These are phyloP conservation scores for Ilex paraguariensis DNA, from an alignment of 305 asterid genomes.

Conservation along the genomic window DNA sequence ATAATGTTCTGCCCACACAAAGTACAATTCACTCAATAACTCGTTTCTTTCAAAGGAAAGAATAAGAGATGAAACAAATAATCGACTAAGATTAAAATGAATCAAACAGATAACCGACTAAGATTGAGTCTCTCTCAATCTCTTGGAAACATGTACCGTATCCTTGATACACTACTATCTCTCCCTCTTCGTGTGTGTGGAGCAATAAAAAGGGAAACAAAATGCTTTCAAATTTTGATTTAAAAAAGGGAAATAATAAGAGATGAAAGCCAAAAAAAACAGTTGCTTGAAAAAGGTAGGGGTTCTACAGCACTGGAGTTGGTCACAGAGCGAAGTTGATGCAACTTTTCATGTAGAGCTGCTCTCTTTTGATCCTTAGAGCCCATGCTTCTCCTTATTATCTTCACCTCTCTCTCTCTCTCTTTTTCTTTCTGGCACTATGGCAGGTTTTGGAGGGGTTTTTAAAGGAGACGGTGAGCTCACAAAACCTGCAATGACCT, in stretches of 20 bases:
- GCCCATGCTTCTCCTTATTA: slow-evolving; percentile 36
- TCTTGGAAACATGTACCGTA: background rate
- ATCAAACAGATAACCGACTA: background rate
- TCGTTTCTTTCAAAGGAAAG: background rate
- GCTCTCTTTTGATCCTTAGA: slow-evolving; percentile 54
- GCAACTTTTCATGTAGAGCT: slow-evolving; percentile 63
- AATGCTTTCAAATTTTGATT: background rate
- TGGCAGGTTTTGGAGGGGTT: slow-evolving; percentile 11
- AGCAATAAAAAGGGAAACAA: background rate
- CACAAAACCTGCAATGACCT: slow-evolving; percentile 46
- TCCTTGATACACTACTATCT: background rate
- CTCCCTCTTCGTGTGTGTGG: background rate
- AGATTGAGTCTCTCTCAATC: background rate
- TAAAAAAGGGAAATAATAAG: background rate
- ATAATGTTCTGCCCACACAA: background rate
- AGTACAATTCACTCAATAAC: too few relatives aligned
- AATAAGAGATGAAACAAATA: background rate
- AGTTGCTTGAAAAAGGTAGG: background rate
- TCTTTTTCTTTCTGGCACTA: background rate
- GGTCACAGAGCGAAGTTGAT: slow-evolving; percentile 82
- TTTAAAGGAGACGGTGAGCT: slow-evolving; percentile 42
- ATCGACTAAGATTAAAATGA: too few relatives aligned
- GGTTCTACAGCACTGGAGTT: slow-evolving; percentile 76
- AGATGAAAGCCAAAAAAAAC: background rate
- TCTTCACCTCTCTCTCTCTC: background rate